Evolutionary conservation across 805 yeast genomes (phyloP), one percentile per base, ranked within the genome.

Genomic region (Yamadazyma tumulicola): DNA sequence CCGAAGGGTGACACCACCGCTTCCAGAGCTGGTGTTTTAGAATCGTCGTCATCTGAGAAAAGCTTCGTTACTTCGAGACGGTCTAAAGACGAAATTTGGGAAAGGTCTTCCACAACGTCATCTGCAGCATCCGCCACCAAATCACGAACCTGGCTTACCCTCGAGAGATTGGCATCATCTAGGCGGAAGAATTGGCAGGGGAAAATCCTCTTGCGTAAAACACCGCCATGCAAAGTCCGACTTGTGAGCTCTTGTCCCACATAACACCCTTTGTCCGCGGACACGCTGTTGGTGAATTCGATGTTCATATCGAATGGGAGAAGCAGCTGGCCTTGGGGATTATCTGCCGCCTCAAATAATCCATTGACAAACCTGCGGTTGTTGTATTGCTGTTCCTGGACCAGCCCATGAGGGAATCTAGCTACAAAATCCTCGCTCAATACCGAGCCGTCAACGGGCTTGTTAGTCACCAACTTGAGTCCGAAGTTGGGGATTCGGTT

Each of bases 231-330:
- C 51, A 73, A 81, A 0, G 97, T 82, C 48, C 98, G 73, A 12
- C 89, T 87, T 0, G 97, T 89, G 33, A 93, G 67, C 55, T 93
- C 99, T 59, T 93, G 98, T 1, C 99, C 99, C 11, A 87, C 81
- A 49, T 93, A 93, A 55, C 99, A 93, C 2, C 99, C 99, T 57
- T 93, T 93, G 44, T 87, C 81, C 33, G 81, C 76, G 35, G 91
- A 86, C 10, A 93, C 69, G 0, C 91, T 95, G 45, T 85, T 81
- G 61, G 77, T 75, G 48, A 73, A 77, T 57, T 93, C 98, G 45
- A 89, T 62, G 54, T 86, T 85, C 39, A 76, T 69, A 47, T 93
- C 97, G 47, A 93, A 72, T 1, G 99, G 98, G 3, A 93, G 61
- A 9, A 67, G 41, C 3, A 57, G 48, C 2, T 45, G 44, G 18